A percentile compares a stretch with the other conserved stretches of the same genome.
phyloP scores from a whole-genome alignment of 2,329 filamentous ascomycete genomes.

The Penicillium occitanis region DNA sequence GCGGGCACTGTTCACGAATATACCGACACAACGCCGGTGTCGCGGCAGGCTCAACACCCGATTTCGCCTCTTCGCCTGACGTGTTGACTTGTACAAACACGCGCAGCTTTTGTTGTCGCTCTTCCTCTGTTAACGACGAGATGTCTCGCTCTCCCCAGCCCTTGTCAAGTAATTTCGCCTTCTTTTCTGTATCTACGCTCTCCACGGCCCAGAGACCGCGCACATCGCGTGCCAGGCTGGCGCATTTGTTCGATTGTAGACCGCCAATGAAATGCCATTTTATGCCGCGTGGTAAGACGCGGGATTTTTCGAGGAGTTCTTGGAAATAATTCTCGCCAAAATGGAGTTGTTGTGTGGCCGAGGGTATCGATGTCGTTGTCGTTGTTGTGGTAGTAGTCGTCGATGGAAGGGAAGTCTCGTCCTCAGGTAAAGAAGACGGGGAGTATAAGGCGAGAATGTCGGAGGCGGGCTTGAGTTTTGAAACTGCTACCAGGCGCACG shows the following conservation, averaged over 20 bases:
- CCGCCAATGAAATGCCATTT: constrained; percentile 97
- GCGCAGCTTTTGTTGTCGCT: constrained; percentile 51
- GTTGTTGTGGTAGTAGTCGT: constrained; percentile 24
- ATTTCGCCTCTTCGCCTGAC: constrained; percentile 81
- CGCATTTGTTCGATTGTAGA: constrained; percentile 91
- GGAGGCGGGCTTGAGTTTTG: constrained; percentile 89
- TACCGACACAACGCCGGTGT: constrained; percentile 66
- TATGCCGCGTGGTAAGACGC: constrained; percentile 69
- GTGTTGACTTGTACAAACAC: constrained; percentile 96
- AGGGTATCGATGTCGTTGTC: not conserved
- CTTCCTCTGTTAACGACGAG: constrained; percentile 33
- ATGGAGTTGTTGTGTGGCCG: constrained; percentile 59
- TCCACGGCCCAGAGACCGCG: constrained; percentile 90
- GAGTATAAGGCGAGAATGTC: constrained; percentile 81
- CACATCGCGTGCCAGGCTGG: constrained; percentile 75
- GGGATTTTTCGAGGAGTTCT: constrained; percentile 83
- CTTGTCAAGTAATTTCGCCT: constrained; percentile 77
- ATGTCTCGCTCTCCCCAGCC: constrained; percentile 60
- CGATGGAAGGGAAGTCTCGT: constrained; percentile 39
- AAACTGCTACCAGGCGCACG: constrained; percentile 82
- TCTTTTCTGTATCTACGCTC: constrained; percentile 84
- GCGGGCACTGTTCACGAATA: constrained; percentile 69
- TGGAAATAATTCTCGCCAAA: constrained; percentile 97
- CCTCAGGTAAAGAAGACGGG: constrained; percentile 47
- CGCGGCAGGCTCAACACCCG: constrained; percentile 69